Evolutionary conservation across 1,284 basidiomycete species (phyloP).

Genomic region (Pisolithus thermaeus): DNA sequence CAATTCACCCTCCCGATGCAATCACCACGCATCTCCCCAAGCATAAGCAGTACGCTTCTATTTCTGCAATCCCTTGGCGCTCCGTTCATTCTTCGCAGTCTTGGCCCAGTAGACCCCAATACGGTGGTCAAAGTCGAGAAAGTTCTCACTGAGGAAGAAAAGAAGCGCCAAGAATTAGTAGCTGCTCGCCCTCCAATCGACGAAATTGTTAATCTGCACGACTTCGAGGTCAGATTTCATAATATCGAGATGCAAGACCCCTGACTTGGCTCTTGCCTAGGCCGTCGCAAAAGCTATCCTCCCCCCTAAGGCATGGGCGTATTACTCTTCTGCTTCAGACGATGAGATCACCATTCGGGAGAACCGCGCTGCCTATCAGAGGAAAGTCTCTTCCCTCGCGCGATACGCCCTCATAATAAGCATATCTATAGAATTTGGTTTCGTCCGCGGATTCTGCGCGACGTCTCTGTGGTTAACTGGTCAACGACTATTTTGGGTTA

Average conservation of each 20-base stretch:
- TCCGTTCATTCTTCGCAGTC: constrained; percentile 6
- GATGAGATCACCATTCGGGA: constrained; percentile 67
- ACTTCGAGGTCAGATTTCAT: constrained; percentile 49
- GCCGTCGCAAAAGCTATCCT: constrained; percentile 50
- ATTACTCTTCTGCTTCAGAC: constrained; percentile 60
- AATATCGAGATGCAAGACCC: background rate
- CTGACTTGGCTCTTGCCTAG: constrained; percentile 14
- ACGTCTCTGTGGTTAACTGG: constrained; percentile 59
- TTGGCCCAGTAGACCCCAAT: constrained; percentile 41
- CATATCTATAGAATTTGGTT: constrained; percentile 55
- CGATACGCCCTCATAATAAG: constrained; percentile 4
- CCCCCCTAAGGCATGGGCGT: constrained; percentile 57
- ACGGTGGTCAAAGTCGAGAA: constrained; percentile 41
- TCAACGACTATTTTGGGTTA: constrained; percentile 54
- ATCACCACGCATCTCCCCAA: constrained; percentile 55
- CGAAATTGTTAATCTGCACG: constrained; percentile 63
- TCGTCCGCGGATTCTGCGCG: constrained; percentile 62
- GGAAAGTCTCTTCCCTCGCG: constrained; percentile 25
- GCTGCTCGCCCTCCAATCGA: constrained; percentile 46
- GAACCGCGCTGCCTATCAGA: constrained; percentile 61
- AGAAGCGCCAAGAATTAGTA: constrained; percentile 33
- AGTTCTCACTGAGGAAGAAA: constrained; percentile 40
- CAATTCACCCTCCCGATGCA: constrained; percentile 60
- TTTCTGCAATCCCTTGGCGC: background rate
- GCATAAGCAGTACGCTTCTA: constrained; percentile 39